Evolutionary conservation across 2,329 filamentous ascomycete species (phyloP).

Genomic region (Aureobasidium sp.): DNA sequence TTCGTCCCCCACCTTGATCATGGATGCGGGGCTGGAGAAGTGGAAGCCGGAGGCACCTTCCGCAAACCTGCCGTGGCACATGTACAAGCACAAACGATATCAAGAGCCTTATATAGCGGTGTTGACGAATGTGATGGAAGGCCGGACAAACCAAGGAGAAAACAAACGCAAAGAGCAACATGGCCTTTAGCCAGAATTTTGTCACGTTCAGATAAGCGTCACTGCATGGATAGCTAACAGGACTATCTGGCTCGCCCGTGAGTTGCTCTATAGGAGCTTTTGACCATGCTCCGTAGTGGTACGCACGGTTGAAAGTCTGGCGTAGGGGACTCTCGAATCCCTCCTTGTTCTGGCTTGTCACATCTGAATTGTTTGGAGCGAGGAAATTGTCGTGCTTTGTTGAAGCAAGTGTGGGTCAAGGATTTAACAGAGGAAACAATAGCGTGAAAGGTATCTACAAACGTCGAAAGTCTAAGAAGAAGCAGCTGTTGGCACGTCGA

Average conservation of each 20-base stretch:
- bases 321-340: too few species aligned
- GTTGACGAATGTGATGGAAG: too few species aligned
- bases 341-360: neutral
- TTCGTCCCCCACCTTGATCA: neutral
- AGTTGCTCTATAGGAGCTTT: neutral
- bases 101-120: neutral
- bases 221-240: neutral
- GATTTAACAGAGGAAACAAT: neutral
- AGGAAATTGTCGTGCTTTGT: neutral
- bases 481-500: conserved; percentile 51
- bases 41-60: neutral
- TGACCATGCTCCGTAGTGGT: neutral
- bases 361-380: neutral
- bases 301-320: neutral
- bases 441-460: conserved; percentile 13
- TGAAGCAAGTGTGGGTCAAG: neutral
- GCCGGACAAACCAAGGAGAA: neutral
- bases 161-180: neutral
- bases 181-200: neutral
- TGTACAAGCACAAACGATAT: neutral
- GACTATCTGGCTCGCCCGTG: neutral
- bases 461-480: conserved; percentile 10
- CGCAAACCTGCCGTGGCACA: neutral
- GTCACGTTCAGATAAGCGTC: neutral
- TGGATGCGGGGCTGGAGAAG: neutral